Conservation (phyloP, 495 filamentous ascomycete species). For the Aspergillus funiculosus region DNA sequence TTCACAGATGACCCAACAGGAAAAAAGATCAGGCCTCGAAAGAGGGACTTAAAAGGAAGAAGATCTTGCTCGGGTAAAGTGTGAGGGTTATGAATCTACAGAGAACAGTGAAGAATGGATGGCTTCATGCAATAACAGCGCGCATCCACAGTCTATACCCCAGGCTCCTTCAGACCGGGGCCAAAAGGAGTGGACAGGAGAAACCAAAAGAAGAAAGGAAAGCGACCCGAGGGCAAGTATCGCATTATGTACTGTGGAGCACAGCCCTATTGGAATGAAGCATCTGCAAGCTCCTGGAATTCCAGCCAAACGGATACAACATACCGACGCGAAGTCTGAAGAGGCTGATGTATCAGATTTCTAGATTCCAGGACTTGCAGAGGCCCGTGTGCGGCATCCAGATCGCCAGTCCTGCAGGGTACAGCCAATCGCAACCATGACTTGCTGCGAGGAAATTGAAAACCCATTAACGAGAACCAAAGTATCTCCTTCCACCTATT, state of each 20-base stretch:
- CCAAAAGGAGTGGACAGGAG: neutral
- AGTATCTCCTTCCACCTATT: too few species aligned
- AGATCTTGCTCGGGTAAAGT: neutral
- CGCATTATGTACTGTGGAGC: neutral
- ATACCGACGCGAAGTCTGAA: neutral
- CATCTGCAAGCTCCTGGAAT: neutral
- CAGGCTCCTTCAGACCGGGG: neutral
- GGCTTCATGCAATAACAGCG: neutral
- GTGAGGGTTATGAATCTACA: neutral
- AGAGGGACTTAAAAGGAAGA: neutral
- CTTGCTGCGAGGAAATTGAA: too few species aligned
- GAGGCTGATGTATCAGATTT: neutral
- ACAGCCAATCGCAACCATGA: too few species aligned
- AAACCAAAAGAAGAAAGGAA: neutral
- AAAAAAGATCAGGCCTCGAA: neutral
- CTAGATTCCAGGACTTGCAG: neutral
- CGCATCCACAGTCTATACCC: conserved; percentile 4
- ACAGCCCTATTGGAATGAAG: neutral
- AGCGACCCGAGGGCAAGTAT: neutral
- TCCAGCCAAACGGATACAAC: neutral
- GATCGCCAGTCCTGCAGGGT: too few species aligned
- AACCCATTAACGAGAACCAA: too few species aligned
- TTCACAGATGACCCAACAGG: too few species aligned
- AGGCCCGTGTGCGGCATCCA: neutral
- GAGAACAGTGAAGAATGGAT: neutral